Percentiles rank a stretch among this genome's conserved stretches.
Evolutionary conservation across 1,284 basidiomycete genomes (phyloP).

Genomic region (Microbotryum lychnidis-dioicae): DNA sequence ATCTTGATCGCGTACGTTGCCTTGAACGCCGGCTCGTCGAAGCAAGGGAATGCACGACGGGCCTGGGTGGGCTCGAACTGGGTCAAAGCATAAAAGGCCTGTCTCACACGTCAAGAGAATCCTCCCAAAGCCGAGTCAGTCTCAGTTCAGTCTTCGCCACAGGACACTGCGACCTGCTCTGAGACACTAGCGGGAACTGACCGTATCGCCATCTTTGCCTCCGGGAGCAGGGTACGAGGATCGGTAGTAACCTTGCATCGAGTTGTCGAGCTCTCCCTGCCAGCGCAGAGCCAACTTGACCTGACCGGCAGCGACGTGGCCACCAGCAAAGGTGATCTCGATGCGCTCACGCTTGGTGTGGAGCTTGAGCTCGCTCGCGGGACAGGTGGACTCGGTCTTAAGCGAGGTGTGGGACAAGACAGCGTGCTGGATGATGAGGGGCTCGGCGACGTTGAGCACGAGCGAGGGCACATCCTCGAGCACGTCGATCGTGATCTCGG

Average conservation of each 20-base stretch:
- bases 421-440: conserved; percentile 60
- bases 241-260: neutral
- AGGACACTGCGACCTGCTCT: conserved; percentile 36
- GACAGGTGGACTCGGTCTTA: conserved; percentile 28
- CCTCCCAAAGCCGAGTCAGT: conserved; percentile 42
- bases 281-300: conserved; percentile 30
- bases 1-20: conserved; percentile 73
- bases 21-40: conserved; percentile 91
- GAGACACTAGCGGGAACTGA: conserved; percentile 47
- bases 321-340: conserved; percentile 20
- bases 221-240: conserved; percentile 33
- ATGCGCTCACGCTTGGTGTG: conserved; percentile 22
- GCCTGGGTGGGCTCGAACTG: conserved; percentile 51
- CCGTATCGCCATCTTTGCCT: conserved; percentile 54
- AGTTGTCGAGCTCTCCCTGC: conserved; percentile 26
- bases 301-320: conserved; percentile 18
- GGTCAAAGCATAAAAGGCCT: conserved; percentile 36
- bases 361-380: conserved; percentile 14
- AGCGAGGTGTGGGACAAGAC: conserved; percentile 43
- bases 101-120: conserved; percentile 50
- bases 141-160: neutral
- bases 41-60: conserved; percentile 46
- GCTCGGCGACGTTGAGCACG: conserved; percentile 52
- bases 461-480: conserved; percentile 54
- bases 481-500: conserved; percentile 63